Evolutionary conservation across 148 eudicot species (phyloP).

Genomic region (Chenopodium berlandieri): DNA sequence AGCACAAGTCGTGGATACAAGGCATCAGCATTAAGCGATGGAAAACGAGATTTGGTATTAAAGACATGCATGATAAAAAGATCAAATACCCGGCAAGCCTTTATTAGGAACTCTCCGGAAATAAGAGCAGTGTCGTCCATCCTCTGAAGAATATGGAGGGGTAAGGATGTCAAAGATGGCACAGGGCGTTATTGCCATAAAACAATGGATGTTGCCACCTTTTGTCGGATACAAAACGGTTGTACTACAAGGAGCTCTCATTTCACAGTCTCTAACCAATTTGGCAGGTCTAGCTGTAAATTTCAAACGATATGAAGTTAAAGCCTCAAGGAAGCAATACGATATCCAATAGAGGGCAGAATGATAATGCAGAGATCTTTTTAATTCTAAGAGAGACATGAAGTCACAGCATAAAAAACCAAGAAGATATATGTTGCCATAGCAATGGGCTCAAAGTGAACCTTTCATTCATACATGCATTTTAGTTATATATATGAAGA

Average conservation of each 20-base stretch:
- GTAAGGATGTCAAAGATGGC: conserved; percentile 95
- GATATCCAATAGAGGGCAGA: not conserved
- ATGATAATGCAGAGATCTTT: not conserved
- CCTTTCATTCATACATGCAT: not conserved
- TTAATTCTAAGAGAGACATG: not conserved
- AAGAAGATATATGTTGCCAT: not conserved
- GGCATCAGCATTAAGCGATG: not conserved
- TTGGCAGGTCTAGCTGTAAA: conserved; percentile 72
- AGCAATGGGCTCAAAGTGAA: not conserved
- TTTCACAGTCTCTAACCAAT: conserved; percentile 68
- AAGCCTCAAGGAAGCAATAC: conserved; percentile 8
- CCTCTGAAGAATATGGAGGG: conserved; percentile 84
- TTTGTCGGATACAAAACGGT: conserved; percentile 74
- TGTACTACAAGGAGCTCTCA: conserved; percentile 84
- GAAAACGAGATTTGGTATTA: not conserved
- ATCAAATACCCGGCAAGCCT: conserved; percentile 39
- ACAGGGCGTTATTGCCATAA: conserved; percentile 85
- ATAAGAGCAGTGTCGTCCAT: conserved; percentile 88
- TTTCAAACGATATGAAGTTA: not conserved
- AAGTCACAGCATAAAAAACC: not conserved
- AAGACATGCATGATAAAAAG: not conserved
- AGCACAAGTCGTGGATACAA: conserved; percentile 12
- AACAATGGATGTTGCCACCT: conserved; percentile 94
- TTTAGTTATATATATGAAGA: not conserved
- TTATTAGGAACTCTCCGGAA: conserved; percentile 36